Conservation (phyloP, 2,329 filamentous ascomycete genomes). For the Chaetomium strumarium region DNA sequence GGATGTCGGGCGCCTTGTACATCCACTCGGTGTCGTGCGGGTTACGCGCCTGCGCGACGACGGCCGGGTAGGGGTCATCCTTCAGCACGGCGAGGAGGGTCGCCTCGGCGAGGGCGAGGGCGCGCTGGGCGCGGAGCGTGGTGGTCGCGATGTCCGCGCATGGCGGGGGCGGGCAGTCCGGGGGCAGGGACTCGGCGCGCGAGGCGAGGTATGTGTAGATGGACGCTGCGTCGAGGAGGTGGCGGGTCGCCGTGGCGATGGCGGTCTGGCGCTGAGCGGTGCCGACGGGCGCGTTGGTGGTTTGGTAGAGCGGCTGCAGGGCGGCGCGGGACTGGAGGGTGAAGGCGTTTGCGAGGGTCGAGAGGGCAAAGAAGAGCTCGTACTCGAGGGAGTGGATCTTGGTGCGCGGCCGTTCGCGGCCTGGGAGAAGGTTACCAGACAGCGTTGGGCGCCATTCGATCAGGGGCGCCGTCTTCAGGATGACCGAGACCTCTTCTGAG, state of each 20-base stretch:
- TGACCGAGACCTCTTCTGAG: slow-evolving; percentile 59
- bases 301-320: slow-evolving; percentile 67
- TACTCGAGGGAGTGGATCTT: slow-evolving; percentile 70
- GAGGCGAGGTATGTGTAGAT: slow-evolving; percentile 67
- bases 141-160: slow-evolving; percentile 49
- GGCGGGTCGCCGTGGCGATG: slow-evolving; percentile 68
- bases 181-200: slow-evolving; percentile 42
- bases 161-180: slow-evolving; percentile 30
- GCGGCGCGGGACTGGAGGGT: slow-evolving; percentile 65
- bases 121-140: slow-evolving; percentile 51
- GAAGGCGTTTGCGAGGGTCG: slow-evolving; percentile 69
- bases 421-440: slow-evolving; percentile 51
- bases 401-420: slow-evolving; percentile 54
- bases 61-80: slow-evolving; percentile 85
- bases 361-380: slow-evolving; percentile 74
- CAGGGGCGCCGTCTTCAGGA: slow-evolving; percentile 53
- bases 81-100: slow-evolving; percentile 87
- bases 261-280: slow-evolving; percentile 62
- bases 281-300: slow-evolving; percentile 53
- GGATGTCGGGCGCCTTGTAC: slow-evolving; percentile 82
- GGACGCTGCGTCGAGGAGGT: slow-evolving; percentile 71
- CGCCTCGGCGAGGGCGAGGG: slow-evolving; percentile 75
- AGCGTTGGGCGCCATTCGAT: slow-evolving; percentile 85
- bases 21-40: slow-evolving; percentile 90
- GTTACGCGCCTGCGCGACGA: slow-evolving; percentile 75